phyloP scores from a whole-genome alignment of 1,284 basidiomycete genomes.

The Ganoderma resinaceum region DNA sequence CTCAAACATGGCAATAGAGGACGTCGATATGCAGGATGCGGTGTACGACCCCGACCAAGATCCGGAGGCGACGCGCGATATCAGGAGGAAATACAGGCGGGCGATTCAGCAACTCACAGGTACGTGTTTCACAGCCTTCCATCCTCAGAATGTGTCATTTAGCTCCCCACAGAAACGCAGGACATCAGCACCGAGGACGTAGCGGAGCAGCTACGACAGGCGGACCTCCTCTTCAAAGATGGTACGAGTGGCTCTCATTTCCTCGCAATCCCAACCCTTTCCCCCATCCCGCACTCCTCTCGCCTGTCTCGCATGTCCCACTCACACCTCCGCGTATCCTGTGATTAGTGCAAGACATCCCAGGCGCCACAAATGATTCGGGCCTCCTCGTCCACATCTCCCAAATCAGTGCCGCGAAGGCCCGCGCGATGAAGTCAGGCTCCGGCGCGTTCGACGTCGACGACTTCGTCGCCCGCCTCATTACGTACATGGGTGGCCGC shows the following conservation, averaged over 20 bases:
- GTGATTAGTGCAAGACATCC: constrained; percentile 73
- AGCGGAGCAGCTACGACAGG: constrained; percentile 57
- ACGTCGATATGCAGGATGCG: constrained; percentile 31
- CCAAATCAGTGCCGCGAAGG: constrained; percentile 77
- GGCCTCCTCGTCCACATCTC: constrained; percentile 74
- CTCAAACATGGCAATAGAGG: constrained; percentile 15
- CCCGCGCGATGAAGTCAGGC: constrained; percentile 86
- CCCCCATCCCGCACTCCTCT: no score
- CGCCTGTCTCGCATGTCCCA: not conserved
- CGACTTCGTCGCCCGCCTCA: constrained; percentile 78
- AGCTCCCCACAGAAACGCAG: constrained; percentile 38
- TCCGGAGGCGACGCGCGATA: constrained; percentile 72
- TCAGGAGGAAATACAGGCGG: constrained; percentile 75
- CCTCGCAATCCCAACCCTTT: not conserved
- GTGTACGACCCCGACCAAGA: constrained; percentile 82
- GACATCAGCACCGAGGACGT: constrained; percentile 65
- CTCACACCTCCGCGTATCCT: not conserved
- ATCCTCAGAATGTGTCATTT: not conserved
- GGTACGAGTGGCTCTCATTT: constrained; percentile 45
- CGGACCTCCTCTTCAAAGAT: constrained; percentile 66
- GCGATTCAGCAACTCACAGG: constrained; percentile 70
- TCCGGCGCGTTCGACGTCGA: constrained; percentile 84
- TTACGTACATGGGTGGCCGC: constrained; percentile 75
- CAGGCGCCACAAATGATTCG: constrained; percentile 84
- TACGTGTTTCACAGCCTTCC: constrained; percentile 33